These are phyloP conservation scores for Zoysia pacifica DNA, from an alignment of 176 grass and related monocot genomes.

Conservation along the genomic window DNA sequence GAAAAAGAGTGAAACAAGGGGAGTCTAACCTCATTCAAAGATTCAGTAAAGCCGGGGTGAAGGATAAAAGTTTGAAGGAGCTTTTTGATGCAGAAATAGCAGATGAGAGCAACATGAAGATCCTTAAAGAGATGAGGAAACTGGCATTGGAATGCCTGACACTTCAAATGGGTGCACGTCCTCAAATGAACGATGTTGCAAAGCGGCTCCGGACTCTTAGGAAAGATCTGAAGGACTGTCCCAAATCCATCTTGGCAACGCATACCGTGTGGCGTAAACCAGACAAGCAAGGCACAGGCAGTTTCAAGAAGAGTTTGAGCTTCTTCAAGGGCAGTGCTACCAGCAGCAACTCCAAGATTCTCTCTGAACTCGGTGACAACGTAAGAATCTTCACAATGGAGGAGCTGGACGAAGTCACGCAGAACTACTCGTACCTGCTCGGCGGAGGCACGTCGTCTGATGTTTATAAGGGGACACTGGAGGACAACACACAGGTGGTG, in stretches of 20 bases:
- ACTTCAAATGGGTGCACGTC: slow-evolving; percentile 13
- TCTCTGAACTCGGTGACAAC: slow-evolving; percentile 10
- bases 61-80: neutral
- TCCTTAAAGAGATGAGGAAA: slow-evolving; percentile 20
- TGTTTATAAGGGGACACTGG: slow-evolving; percentile 29
- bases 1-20: slow-evolving; percentile 26
- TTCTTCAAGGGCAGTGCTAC: slow-evolving; percentile 23
- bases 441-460: neutral
- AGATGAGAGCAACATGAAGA: neutral
- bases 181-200: slow-evolving; percentile 31
- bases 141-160: slow-evolving; percentile 6
- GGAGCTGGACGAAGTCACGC: slow-evolving; percentile 24
- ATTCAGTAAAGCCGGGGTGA: slow-evolving; percentile 1
- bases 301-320: slow-evolving; percentile 18
- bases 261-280: neutral
- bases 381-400: slow-evolving; percentile 15
- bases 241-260: slow-evolving; percentile 27
- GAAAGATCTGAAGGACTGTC: neutral
- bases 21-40: neutral
- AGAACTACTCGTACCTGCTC: slow-evolving; percentile 8
- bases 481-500: slow-evolving; percentile 26
- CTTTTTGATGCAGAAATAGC: slow-evolving; percentile 30
- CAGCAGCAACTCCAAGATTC: neutral
- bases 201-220: neutral
- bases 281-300: neutral